phyloP scores from a whole-genome alignment of 495 filamentous ascomycete species.

The Endocarpon pusillum region DNA sequence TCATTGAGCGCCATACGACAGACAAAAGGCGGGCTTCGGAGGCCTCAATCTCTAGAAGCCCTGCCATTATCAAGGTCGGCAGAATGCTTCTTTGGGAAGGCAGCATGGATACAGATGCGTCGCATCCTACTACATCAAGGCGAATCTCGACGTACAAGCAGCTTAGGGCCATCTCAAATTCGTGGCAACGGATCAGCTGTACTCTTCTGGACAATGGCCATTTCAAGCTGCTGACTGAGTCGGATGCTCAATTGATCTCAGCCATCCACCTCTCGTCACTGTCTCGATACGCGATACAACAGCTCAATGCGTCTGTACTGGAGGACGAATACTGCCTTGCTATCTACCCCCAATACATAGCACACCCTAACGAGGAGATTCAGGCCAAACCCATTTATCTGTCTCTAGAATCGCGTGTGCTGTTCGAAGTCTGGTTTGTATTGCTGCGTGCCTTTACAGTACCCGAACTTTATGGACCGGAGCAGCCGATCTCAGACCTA shows the following conservation, averaged over 20 bases:
- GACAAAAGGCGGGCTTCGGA: conserved; percentile 45
- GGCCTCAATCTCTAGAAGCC: conserved; percentile 46
- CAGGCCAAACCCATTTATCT: conserved; percentile 47
- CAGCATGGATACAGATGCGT: conserved; percentile 20
- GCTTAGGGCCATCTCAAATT: conserved; percentile 33
- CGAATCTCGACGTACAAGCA: conserved; percentile 36
- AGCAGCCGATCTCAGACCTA: conserved; percentile 11
- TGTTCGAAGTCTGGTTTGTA: conserved; percentile 96
- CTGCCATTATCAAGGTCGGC: conserved; percentile 90
- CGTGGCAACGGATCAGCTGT: conserved; percentile 81
- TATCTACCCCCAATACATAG: conserved; percentile 71
- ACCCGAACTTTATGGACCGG: conserved; percentile 72
- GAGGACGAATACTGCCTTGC: conserved; percentile 90
- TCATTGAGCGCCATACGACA: conserved; percentile 31
- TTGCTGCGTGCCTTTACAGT: conserved; percentile 82
- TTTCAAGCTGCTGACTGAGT: conserved; percentile 76
- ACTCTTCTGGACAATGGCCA: conserved; percentile 90
- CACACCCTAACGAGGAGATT: conserved; percentile 14
- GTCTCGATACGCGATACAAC: conserved; percentile 74
- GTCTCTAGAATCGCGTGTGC: conserved; percentile 65
- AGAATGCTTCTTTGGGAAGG: conserved; percentile 80
- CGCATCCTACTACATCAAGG: conserved; percentile 24
- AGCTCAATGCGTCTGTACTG: conserved; percentile 77
- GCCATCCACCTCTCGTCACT: conserved; percentile 81
- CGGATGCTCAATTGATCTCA: conserved; percentile 59